phyloP scores from a whole-genome alignment of 306 rosid genomes.

The Prunus mongolica region DNA sequence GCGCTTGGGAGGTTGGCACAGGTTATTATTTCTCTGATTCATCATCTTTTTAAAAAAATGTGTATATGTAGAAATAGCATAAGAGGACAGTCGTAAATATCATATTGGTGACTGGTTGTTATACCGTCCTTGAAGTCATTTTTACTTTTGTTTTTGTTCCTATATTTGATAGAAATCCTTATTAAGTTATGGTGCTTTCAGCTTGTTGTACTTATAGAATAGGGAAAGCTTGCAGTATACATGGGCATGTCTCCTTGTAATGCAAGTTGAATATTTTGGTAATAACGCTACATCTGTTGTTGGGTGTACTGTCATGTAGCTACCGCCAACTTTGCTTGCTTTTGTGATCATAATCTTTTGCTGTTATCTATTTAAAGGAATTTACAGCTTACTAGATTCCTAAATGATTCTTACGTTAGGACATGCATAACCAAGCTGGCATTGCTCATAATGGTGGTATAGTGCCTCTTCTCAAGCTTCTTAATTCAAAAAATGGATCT shows the following conservation, averaged over 20 bases:
- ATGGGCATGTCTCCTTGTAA: background rate
- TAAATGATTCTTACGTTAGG: slow-evolving; percentile 35
- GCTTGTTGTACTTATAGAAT: background rate
- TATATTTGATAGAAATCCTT: background rate
- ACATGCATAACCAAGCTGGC: slow-evolving; percentile 84
- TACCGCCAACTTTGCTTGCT: background rate
- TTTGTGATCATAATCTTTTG: background rate
- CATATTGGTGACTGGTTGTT: background rate
- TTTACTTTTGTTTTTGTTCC: background rate
- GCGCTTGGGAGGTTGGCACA: slow-evolving; percentile 39
- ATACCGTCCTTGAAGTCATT: background rate
- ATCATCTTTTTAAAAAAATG: background rate
- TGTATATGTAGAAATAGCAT: background rate
- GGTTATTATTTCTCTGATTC: slow-evolving; percentile 8
- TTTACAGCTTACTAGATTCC: background rate
- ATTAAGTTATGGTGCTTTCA: background rate
- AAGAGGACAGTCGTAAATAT: background rate
- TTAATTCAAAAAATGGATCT: slow-evolving; percentile 40
- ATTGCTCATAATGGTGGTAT: slow-evolving; percentile 78
- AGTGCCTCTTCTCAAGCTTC: slow-evolving; percentile 53
- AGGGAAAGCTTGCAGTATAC: background rate
- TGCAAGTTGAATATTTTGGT: background rate
- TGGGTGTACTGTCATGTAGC: background rate
- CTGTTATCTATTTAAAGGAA: background rate
- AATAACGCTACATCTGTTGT: background rate